A percentile compares a stretch with the other conserved stretches of the same genome.
Evolutionary conservation across 2,329 filamentous ascomycete genomes (phyloP).

Genomic region (Xylaria sp.): DNA sequence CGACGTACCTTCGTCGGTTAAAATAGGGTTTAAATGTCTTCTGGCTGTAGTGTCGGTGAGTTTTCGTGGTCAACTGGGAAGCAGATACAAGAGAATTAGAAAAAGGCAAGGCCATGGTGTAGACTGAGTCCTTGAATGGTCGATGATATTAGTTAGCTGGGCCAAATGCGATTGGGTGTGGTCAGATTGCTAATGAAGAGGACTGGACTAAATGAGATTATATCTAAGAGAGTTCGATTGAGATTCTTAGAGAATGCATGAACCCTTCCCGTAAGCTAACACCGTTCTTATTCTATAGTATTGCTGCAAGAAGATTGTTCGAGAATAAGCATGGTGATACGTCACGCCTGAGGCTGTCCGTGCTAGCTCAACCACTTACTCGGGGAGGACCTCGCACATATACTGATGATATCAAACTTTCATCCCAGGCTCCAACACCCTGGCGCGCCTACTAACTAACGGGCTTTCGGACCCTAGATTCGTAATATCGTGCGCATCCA

Average conservation of each 20-base stretch:
- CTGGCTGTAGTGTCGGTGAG: background rate
- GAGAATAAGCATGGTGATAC: background rate
- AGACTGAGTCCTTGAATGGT: background rate
- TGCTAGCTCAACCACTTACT: background rate
- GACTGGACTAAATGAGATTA: background rate
- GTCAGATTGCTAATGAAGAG: background rate
- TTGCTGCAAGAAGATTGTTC: background rate
- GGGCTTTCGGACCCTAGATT: conserved; percentile 18
- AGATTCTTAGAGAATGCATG: background rate
- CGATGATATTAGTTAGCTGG: background rate
- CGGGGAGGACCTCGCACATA: background rate
- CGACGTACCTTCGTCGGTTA: background rate
- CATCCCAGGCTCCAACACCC: conserved; percentile 8
- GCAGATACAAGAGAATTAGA: background rate
- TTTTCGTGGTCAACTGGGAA: background rate
- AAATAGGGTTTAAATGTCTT: background rate
- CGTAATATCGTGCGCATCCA: conserved; percentile 27
- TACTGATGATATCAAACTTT: conserved; percentile 7
- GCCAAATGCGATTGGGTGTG: background rate
- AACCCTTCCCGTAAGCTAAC: background rate
- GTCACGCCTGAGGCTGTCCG: background rate
- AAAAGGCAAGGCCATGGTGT: background rate
- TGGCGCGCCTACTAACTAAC: conserved; percentile 25
- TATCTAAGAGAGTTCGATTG: background rate
- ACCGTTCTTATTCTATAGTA: background rate